Conservation (phyloP, 2,329 filamentous ascomycete species). For the Colletotrichum navitas region DNA sequence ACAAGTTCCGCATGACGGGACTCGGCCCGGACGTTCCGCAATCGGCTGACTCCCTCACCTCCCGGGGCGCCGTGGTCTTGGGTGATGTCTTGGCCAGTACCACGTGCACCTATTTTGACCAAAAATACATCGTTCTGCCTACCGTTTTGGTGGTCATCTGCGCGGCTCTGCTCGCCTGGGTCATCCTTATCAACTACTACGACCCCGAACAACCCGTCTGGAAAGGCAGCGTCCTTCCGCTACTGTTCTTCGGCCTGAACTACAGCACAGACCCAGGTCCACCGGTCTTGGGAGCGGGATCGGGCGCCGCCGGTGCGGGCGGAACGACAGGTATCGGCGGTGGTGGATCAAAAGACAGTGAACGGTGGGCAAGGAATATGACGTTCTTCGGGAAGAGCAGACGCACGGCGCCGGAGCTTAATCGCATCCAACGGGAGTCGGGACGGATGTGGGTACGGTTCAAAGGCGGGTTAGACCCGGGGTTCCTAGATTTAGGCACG, state of each 20-base stretch:
- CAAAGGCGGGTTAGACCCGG: conserved; percentile 30
- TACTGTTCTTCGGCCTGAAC: conserved; percentile 32
- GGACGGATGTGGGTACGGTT: conserved; percentile 32
- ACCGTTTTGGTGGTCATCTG: conserved; percentile 14
- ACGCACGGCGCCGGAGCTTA: conserved; percentile 19
- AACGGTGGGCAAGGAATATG: conserved; percentile 14
- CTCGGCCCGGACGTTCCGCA: conserved; percentile 7
- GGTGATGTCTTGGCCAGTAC: conserved; percentile 25
- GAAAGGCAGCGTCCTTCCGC: conserved; percentile 36
- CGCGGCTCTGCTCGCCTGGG: conserved; percentile 23
- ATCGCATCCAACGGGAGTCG: conserved; percentile 32
- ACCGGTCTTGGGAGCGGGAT: neutral
- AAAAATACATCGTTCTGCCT: conserved; percentile 23
- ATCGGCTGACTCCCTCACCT: neutral
- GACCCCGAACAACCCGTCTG: conserved; percentile 37
- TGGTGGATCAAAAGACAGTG: neutral
- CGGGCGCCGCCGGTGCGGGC: neutral
- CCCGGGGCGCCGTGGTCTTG: neutral
- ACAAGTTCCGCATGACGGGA: conserved; percentile 35
- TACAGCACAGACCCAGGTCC: neutral
- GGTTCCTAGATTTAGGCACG: conserved; percentile 33
- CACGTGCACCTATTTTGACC: conserved; percentile 32
- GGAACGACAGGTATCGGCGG: neutral
- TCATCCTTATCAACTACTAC: conserved; percentile 32
- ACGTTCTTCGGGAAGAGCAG: conserved; percentile 22